Percentiles rank a stretch among this genome's conserved stretches.
These are phyloP conservation scores for Trichoderma sp. DNA, from an alignment of 2,329 filamentous ascomycete species.

Conservation along the genomic window DNA sequence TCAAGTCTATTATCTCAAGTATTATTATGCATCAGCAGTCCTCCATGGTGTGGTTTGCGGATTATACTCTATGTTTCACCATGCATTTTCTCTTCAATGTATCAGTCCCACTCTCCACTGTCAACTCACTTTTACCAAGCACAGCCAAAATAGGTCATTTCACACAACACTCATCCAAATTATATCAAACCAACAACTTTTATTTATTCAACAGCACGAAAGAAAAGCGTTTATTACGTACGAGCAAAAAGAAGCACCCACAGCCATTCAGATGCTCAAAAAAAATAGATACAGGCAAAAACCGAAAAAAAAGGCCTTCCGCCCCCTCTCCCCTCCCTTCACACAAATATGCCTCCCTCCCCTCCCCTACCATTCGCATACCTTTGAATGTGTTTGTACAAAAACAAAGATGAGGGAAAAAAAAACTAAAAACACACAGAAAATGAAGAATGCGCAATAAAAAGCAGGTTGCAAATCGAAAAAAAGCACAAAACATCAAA, in stretches of 20 bases:
- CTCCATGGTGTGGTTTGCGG: neutral
- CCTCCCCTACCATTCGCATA: neutral
- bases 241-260: neutral
- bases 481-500: neutral
- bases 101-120: neutral
- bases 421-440: neutral
- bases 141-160: neutral
- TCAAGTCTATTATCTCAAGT: neutral
- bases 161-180: neutral
- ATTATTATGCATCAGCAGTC: neutral
- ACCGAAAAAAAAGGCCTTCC: neutral
- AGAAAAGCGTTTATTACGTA: constrained; percentile 7
- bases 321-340: neutral
- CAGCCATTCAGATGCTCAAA: neutral
- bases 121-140: neutral
- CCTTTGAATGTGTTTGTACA: neutral
- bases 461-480: neutral
- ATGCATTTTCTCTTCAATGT: neutral
- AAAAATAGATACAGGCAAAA: neutral
- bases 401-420: neutral
- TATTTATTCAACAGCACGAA: neutral
- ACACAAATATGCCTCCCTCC: neutral
- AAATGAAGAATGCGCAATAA: neutral
- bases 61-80: neutral
- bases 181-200: neutral